phyloP scores from a whole-genome alignment of 306 rosid genomes.

The Astragalus membranaceus region DNA sequence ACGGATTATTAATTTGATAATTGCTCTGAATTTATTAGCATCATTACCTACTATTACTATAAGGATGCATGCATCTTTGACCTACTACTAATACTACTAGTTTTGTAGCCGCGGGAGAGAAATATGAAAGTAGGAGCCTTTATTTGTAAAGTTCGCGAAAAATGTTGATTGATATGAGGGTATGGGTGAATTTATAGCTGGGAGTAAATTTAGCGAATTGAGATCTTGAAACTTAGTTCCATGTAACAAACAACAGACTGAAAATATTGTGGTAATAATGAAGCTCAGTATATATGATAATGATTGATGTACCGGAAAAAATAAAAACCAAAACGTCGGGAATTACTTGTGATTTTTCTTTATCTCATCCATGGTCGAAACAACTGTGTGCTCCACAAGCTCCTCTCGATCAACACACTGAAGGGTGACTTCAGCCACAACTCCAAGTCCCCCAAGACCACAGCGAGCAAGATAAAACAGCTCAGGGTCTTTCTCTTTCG shows the following conservation, averaged over 20 bases:
- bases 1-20: not conserved
- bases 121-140: too few relatives aligned
- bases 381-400: conserved; percentile 86
- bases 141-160: too few relatives aligned
- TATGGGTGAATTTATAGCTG: not conserved
- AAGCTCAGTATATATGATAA: not conserved
- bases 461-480: conserved; percentile 92
- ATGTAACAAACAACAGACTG: not conserved
- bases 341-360: conserved; percentile 92
- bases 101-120: too few relatives aligned
- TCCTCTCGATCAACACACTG: conserved; percentile 97
- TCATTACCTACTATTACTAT: not conserved
- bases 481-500: conserved; percentile 81
- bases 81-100: too few relatives aligned
- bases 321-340: not conserved
- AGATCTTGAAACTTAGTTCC: not conserved
- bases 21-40: not conserved
- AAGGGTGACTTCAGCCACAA: conserved; percentile 93
- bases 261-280: not conserved
- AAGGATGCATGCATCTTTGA: too few relatives aligned
- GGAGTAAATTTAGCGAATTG: not conserved
- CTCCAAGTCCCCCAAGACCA: conserved; percentile 98
- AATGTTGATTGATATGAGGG: too few relatives aligned
- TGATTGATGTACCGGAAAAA: not conserved
- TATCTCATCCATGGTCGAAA: conserved; percentile 73